A percentile compares a stretch with the other conserved stretches of the same genome.
Evolutionary conservation across 192 early-diverging fungal genomes (phyloP).

Genomic region (Entomortierella lignicola): DNA sequence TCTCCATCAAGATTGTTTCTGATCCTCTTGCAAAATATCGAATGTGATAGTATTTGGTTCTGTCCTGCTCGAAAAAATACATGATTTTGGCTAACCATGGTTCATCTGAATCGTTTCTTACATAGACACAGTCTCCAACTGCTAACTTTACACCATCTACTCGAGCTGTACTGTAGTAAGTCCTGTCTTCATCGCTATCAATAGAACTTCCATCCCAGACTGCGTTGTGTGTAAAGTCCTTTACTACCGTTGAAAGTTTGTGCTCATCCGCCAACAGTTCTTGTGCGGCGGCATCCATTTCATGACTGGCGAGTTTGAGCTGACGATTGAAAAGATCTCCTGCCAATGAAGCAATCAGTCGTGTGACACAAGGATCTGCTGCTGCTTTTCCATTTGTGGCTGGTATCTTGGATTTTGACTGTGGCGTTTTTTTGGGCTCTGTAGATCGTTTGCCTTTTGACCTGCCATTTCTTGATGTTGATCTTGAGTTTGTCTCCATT

Average conservation of each 20-base stretch:
- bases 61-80: constrained; percentile 54
- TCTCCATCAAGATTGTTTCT: constrained; percentile 67
- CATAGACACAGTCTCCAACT: background rate
- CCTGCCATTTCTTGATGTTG: too few species aligned
- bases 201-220: background rate
- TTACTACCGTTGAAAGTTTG: background rate
- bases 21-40: constrained; percentile 63
- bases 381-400: background rate
- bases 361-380: background rate
- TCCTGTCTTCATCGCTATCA: background rate
- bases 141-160: background rate
- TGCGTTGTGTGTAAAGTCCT: background rate
- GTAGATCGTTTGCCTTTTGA: background rate
- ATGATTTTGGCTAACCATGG: constrained; percentile 57
- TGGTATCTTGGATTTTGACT: background rate
- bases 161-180: background rate
- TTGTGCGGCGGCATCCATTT: background rate
- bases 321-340: constrained; percentile 2
- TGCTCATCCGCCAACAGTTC: background rate
- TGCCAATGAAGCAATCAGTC: background rate
- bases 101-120: background rate
- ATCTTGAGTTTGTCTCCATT: too few species aligned
- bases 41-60: constrained; percentile 55
- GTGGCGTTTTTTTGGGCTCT: background rate
- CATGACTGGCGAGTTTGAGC: background rate